Evolutionary conservation across 441 rosid species (phyloP).

Genomic region (Mallotus japonicus): DNA sequence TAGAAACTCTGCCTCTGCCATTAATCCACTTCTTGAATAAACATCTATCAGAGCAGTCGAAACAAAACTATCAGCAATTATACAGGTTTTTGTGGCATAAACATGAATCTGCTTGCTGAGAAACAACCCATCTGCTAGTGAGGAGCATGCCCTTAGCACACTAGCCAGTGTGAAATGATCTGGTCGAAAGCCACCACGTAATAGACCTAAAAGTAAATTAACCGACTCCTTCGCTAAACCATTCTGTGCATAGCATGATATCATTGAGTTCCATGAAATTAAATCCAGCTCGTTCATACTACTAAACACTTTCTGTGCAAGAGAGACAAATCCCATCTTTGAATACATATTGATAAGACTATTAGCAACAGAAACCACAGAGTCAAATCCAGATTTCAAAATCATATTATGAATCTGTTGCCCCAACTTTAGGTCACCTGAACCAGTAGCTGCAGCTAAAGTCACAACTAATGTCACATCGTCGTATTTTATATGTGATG

Average conservation of each 20-base stretch:
- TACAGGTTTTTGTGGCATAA: conserved; percentile 21
- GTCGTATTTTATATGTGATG: conserved; percentile 25
- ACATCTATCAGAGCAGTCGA: conserved; percentile 34
- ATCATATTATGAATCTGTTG: conserved; percentile 26
- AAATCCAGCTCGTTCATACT: conserved; percentile 34
- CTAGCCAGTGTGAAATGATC: conserved; percentile 35
- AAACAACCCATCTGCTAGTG: conserved; percentile 23
- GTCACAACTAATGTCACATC: conserved; percentile 27
- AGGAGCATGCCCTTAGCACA: conserved; percentile 33
- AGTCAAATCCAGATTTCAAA: conserved; percentile 30
- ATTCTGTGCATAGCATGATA: conserved; percentile 32
- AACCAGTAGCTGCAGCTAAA: conserved; percentile 26
- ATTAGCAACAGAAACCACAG: conserved; percentile 28
- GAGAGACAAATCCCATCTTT: conserved; percentile 24
- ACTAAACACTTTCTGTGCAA: conserved; percentile 22
- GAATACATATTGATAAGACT: conserved; percentile 35
- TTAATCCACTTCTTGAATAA: conserved; percentile 30
- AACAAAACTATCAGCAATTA: conserved; percentile 22
- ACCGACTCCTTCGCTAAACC: conserved; percentile 25
- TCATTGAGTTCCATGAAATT: conserved; percentile 40
- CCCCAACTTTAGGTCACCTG: conserved; percentile 19
- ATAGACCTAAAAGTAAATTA: conserved; percentile 24
- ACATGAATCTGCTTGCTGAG: conserved; percentile 34
- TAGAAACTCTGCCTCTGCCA: conserved; percentile 31
- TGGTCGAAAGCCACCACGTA: conserved; percentile 19